Conservation (phyloP, 106 monocot genomes). For the Dendrobium nobile region DNA sequence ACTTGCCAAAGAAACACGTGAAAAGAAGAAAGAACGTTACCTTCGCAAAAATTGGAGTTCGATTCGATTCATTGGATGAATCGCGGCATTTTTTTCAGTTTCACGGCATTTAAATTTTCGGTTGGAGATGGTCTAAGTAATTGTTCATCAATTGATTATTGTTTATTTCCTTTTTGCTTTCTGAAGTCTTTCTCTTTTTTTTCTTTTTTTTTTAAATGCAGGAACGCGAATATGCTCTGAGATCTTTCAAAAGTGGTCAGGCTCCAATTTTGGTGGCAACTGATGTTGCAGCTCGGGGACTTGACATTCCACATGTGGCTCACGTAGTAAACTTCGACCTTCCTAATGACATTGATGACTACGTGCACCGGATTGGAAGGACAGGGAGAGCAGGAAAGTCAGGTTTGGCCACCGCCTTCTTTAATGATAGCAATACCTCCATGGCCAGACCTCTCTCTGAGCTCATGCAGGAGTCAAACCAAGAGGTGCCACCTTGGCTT, state of each 20-base stretch:
- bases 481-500: conserved; percentile 63
- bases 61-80: too few species aligned
- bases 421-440: conserved; percentile 47
- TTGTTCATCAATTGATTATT: too few species aligned
- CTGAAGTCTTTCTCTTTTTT: too few species aligned
- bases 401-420: conserved; percentile 63
- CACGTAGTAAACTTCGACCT: conserved; percentile 75
- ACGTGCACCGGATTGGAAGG: conserved; percentile 65
- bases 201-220: neutral
- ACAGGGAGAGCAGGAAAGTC: conserved; percentile 64
- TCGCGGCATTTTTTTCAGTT: too few species aligned
- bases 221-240: conserved; percentile 59
- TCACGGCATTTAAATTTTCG: too few species aligned
- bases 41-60: too few species aligned
- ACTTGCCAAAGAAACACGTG: too few species aligned
- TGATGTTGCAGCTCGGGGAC: conserved; percentile 67
- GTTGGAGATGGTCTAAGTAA: too few species aligned
- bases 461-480: conserved; percentile 64
- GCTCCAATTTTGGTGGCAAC: conserved; percentile 65
- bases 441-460: conserved; percentile 44
- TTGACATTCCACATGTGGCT: conserved; percentile 67
- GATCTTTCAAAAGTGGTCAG: conserved; percentile 56
- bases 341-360: conserved; percentile 68
- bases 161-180: too few species aligned
- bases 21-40: too few species aligned